These are phyloP conservation scores for Xerocomus potaroensis DNA, from an alignment of 768 basidiomycete genomes.

Conservation along the genomic window DNA sequence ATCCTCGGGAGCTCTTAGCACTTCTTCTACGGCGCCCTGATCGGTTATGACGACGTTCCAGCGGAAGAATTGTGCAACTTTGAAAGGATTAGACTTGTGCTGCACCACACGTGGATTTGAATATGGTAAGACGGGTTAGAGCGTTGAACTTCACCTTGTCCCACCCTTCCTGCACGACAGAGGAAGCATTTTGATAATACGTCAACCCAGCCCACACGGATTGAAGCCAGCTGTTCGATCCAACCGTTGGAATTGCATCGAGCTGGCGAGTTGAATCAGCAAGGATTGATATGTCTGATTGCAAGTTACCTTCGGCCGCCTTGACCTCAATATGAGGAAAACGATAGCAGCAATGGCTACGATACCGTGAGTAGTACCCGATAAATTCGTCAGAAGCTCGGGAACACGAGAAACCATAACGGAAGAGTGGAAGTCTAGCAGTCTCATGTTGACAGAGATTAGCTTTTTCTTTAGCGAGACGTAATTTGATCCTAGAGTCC, in stretches of 20 bases:
- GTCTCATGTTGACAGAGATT: no score
- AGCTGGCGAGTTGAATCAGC: no score
- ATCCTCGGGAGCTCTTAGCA: constrained; percentile 37
- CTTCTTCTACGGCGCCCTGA: constrained; percentile 32
- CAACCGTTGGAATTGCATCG: constrained; percentile 26
- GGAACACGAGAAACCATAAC: no score
- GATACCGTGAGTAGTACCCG: no score
- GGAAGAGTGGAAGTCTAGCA: no score
- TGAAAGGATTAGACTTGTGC: constrained; percentile 16
- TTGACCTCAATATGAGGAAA: no score
- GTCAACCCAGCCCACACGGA: constrained; percentile 22
- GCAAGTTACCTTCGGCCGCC: no score
- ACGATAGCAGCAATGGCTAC: no score
- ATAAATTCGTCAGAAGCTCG: no score
- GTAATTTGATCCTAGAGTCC: no score
- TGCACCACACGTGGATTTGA: background rate
- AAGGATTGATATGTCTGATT: no score
- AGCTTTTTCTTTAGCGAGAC: no score
- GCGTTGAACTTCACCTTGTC: constrained; percentile 19
- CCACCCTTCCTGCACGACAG: constrained; percentile 29
- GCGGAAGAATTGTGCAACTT: constrained; percentile 17
- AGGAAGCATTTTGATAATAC: constrained; percentile 9
- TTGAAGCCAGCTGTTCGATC: constrained; percentile 18
- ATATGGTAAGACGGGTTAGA: background rate
- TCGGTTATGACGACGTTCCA: constrained; percentile 40